phyloP scores from a whole-genome alignment of 2,329 filamentous ascomycete genomes.

The Lachnellula suecica region DNA sequence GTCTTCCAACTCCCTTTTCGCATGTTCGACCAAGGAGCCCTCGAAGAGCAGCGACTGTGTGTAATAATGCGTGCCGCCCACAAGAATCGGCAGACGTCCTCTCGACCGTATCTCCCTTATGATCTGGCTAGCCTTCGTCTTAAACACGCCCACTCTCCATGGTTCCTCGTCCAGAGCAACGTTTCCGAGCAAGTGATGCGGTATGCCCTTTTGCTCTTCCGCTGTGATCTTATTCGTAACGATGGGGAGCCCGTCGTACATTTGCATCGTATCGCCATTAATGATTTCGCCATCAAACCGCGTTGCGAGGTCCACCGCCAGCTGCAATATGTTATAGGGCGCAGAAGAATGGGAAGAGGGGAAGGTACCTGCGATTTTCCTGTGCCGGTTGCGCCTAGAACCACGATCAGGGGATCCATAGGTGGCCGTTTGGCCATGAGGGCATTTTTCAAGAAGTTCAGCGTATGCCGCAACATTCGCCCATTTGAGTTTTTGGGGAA shows the following conservation, averaged over 20 bases:
- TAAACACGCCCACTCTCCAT: conserved; percentile 82
- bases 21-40: conserved; percentile 55
- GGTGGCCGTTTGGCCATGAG: conserved; percentile 36
- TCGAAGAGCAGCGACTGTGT: conserved; percentile 85
- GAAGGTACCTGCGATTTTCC: conserved; percentile 79
- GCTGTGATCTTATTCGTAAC: conserved; percentile 90
- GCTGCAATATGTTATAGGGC: conserved; percentile 22
- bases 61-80: conserved; percentile 96
- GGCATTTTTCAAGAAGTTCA: conserved; percentile 10
- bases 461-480: conserved; percentile 19
- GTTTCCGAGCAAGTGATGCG: conserved; percentile 84
- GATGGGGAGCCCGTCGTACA: conserved; percentile 87
- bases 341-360: not conserved
- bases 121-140: conserved; percentile 62
- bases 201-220: conserved; percentile 74
- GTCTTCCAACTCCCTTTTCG: conserved; percentile 28
- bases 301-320: conserved; percentile 79
- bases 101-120: conserved; percentile 77
- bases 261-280: conserved; percentile 97
- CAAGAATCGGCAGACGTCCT: conserved; percentile 82
- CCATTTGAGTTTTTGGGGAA: not conserved
- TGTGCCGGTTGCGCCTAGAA: conserved; percentile 88
- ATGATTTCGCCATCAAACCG: conserved; percentile 90
- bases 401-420: conserved; percentile 67
- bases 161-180: conserved; percentile 74